A percentile compares a stretch with the other conserved stretches of the same genome.
Conservation (phyloP, 176 grass and related monocot genomes). For the Rhynchospora tenuis region DNA sequence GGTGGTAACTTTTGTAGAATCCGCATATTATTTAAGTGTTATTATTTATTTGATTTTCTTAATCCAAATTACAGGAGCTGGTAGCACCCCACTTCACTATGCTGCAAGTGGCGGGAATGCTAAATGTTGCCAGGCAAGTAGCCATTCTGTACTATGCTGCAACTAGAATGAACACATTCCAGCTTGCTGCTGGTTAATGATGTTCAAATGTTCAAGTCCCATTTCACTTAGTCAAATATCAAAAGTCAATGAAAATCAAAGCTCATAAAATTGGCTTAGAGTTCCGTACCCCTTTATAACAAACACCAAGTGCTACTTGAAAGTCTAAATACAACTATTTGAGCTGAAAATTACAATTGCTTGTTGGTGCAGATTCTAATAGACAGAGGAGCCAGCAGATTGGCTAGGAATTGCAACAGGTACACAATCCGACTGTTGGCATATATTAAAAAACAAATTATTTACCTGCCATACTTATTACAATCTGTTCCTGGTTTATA, state of each 20-base stretch:
- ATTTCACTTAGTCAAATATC: background rate
- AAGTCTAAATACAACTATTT: background rate
- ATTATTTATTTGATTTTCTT: background rate
- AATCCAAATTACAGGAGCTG: slow-evolving; percentile 35
- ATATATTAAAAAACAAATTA: background rate
- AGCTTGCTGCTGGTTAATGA: background rate
- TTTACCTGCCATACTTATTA: background rate
- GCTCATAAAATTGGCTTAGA: background rate
- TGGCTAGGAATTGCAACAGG: slow-evolving; percentile 57
- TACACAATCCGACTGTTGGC: slow-evolving; percentile 10
- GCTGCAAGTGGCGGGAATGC: slow-evolving; percentile 70
- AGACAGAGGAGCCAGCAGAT: slow-evolving; percentile 56
- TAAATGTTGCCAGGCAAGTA: slow-evolving; percentile 79
- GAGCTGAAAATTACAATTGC: background rate
- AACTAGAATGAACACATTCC: background rate
- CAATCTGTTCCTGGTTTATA: background rate
- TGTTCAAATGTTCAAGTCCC: background rate
- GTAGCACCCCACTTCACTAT: slow-evolving; percentile 83
- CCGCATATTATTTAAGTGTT: background rate
- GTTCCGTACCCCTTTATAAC: background rate
- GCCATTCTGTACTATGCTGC: background rate
- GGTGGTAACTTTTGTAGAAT: background rate
- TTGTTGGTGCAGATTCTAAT: slow-evolving; percentile 16
- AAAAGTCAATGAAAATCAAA: background rate
- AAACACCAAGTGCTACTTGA: background rate